phyloP scores from a whole-genome alignment of 2,329 filamentous ascomycete species.

The Didymella exigua region DNA sequence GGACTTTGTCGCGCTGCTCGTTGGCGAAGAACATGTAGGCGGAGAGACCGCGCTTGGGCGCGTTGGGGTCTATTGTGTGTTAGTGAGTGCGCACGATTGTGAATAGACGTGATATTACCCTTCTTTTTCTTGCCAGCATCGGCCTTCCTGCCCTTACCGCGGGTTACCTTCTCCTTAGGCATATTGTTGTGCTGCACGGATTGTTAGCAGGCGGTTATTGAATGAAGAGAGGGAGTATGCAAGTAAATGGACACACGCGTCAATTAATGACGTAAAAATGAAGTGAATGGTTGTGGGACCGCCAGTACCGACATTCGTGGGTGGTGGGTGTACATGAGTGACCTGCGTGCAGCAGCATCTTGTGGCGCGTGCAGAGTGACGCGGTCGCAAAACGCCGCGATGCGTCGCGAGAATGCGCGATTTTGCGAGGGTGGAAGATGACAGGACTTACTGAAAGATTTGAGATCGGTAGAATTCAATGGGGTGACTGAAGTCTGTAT shows the following conservation, averaged over 20 bases:
- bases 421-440: slow-evolving; percentile 29
- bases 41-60: slow-evolving; percentile 97
- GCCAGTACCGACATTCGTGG: slow-evolving; percentile 8
- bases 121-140: slow-evolving; percentile 72
- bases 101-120: slow-evolving; percentile 55
- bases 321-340: slow-evolving; percentile 24
- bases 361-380: slow-evolving; percentile 31
- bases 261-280: slow-evolving; percentile 5
- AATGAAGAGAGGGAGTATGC: slow-evolving; percentile 2
- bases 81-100: slow-evolving; percentile 7
- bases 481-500: slow-evolving; percentile 37
- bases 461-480: slow-evolving; percentile 23
- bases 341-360: slow-evolving; percentile 21
- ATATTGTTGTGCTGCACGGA: slow-evolving; percentile 54
- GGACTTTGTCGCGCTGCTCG: slow-evolving; percentile 96
- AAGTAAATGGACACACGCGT: neutral
- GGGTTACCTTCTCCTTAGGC: slow-evolving; percentile 70
- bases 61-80: slow-evolving; percentile 77
- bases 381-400: slow-evolving; percentile 43
- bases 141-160: slow-evolving; percentile 65
- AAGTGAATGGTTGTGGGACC: slow-evolving; percentile 7
- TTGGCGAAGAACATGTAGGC: slow-evolving; percentile 99
- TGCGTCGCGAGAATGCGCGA: slow-evolving; percentile 35
- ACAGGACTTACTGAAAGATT: slow-evolving; percentile 37
- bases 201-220: slow-evolving; percentile 22